These are phyloP conservation scores for Triticum aestivum DNA, from an alignment of 176 grass and related monocot species.

Conservation along the genomic window DNA sequence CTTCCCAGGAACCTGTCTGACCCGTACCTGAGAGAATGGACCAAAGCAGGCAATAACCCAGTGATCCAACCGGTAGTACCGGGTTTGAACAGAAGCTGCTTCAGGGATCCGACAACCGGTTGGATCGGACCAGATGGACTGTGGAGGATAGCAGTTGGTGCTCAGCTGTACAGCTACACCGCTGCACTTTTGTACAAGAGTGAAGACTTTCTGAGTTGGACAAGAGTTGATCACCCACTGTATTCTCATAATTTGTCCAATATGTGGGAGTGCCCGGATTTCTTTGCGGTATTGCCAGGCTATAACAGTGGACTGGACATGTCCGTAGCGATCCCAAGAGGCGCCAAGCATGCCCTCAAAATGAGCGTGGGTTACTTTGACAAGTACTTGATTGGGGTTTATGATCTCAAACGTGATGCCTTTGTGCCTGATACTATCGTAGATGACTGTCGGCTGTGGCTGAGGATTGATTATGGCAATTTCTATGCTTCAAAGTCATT, in stretches of 20 bases:
- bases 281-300: constrained; percentile 42
- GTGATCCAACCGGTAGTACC: not conserved
- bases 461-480: constrained; percentile 55
- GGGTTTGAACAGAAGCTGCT: not conserved
- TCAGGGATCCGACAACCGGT: not conserved
- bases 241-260: constrained; percentile 42
- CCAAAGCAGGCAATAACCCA: not conserved
- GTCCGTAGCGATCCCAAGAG: constrained; percentile 24
- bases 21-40: not conserved
- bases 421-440: constrained; percentile 14
- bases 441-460: constrained; percentile 50
- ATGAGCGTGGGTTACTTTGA: constrained; percentile 54
- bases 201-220: constrained; percentile 28
- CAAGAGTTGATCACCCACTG: constrained; percentile 42
- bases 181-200: not conserved
- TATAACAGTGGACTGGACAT: constrained; percentile 54
- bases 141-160: not conserved
- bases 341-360: constrained; percentile 66
- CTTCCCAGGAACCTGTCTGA: not conserved
- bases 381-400: constrained; percentile 62
- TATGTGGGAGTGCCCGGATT: constrained; percentile 85
- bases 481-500: not conserved
- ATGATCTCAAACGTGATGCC: constrained; percentile 28
- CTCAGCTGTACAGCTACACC: constrained; percentile 25
- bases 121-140: not conserved